Conservation (phyloP, 306 rosid genomes). For the Hippophae gyantsensis region DNA sequence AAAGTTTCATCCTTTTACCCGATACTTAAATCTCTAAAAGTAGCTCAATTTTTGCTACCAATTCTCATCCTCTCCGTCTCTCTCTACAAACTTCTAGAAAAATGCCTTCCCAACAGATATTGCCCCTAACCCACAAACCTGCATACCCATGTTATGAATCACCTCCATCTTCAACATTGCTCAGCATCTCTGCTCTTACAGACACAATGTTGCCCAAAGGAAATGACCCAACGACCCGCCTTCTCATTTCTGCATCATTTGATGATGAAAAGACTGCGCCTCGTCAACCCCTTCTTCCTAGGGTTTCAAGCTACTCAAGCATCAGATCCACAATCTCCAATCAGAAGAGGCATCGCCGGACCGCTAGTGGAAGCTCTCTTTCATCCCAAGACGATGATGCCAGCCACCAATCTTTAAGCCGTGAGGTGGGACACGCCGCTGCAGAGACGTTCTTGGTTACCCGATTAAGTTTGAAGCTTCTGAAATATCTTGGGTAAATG, state of each 20-base stretch:
- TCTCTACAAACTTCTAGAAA: background rate
- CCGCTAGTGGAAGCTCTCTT: conserved; percentile 45
- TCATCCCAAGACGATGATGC: conserved; percentile 14
- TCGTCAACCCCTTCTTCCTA: conserved; percentile 36
- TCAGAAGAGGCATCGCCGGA: conserved; percentile 60
- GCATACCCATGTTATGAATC: conserved; percentile 1
- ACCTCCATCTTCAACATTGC: conserved; percentile 6
- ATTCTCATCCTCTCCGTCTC: too few relatives aligned
- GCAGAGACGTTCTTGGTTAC: conserved; percentile 53
- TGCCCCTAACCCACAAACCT: conserved; percentile 30
- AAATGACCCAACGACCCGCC: conserved; percentile 32
- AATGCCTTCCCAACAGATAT: conserved; percentile 57
- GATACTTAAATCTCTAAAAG: too few relatives aligned
- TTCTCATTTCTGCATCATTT: conserved; percentile 33
- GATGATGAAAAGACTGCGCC: conserved; percentile 26
- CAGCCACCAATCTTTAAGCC: conserved; percentile 22
- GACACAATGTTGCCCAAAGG: conserved; percentile 23
- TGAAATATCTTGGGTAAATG: conserved; percentile 61
- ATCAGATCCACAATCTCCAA: background rate
- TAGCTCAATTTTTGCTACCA: too few relatives aligned
- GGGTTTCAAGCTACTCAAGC: conserved; percentile 38
- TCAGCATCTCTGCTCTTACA: conserved; percentile 2
- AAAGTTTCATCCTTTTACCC: too few relatives aligned
- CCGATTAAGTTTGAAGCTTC: conserved; percentile 53
- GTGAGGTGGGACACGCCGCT: conserved; percentile 44